Conservation (phyloP, 306 rosid genomes). For the Cucurbita ficifolia region DNA sequence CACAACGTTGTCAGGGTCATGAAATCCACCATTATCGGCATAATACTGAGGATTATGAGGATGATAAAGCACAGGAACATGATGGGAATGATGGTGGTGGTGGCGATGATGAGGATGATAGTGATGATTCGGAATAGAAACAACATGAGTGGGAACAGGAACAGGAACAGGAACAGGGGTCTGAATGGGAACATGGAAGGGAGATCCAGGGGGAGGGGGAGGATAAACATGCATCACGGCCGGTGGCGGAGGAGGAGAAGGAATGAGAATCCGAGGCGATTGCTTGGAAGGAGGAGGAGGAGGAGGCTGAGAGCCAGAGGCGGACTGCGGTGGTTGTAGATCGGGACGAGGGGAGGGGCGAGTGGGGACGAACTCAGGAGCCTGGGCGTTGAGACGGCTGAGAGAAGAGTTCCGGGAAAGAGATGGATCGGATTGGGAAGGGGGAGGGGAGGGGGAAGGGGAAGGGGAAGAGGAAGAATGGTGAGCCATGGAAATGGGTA, state of each 20-base stretch:
- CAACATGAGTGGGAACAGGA: conserved; percentile 24
- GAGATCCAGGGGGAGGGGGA: conserved; percentile 28
- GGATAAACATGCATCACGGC: conserved; percentile 29
- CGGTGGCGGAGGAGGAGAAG: conserved; percentile 28
- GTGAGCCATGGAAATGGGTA: conserved; percentile 30
- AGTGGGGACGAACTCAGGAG: conserved; percentile 69
- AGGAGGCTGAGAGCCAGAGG: conserved; percentile 19
- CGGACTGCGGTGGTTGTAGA: conserved; percentile 16
- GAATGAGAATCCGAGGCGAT: conserved; percentile 20
- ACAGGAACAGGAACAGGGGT: conserved; percentile 29
- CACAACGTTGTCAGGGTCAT: conserved; percentile 24
- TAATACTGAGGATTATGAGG: conserved; percentile 32
- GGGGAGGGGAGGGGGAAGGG: conserved; percentile 5
- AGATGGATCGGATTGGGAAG: conserved; percentile 33
- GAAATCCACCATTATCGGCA: conserved; percentile 17
- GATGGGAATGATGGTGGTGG: conserved; percentile 21
- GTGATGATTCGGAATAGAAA: conserved; percentile 34
- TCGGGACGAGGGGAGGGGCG: conserved; percentile 39
- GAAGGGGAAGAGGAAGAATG: conserved; percentile 18
- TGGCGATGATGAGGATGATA: conserved; percentile 17
- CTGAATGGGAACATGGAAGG: conserved; percentile 47
- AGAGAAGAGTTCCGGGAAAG: conserved; percentile 42
- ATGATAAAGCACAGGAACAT: conserved; percentile 36
- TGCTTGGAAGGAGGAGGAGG: conserved; percentile 23
- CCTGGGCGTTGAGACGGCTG: conserved; percentile 87